Base-by-base conservation (phyloP, 2,329 filamentous ascomycete genomes). In the Leptographium wingfieldii region DNA sequence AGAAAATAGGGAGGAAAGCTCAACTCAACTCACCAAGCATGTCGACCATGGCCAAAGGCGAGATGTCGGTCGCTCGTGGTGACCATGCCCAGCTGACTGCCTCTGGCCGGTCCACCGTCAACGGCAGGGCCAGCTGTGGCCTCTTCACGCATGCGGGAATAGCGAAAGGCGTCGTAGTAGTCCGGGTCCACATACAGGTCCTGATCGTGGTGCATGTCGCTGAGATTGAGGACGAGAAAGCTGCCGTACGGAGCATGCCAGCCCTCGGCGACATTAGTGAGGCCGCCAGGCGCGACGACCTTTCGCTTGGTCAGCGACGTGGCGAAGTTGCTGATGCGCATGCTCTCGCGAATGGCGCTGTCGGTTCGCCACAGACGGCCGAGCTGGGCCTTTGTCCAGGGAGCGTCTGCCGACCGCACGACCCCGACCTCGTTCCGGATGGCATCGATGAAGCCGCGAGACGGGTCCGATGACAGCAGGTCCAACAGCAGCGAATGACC, bases 11-110 rank as follows among this genome's bases (percentile, higher is more conserved):
- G 54, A 12, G 54, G 27, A 27, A 3, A 14, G 12, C 22, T 22
- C 22, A 38, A 10, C 25, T 22, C 14, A 11, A 66, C 70, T 62
- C 59, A 73, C 72, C 67, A 79, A 2, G 76, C 78, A 66, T 84
- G 80, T 62, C 77, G 72, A 9, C 82, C 82, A 62, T 83, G 79
- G 0, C 82, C 80, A 67, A 84, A 85, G 0, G 77, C 72, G 25
- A 83, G 66, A 64, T 80, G 77, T 9, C 70, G 67, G 46, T 77
- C 71, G 43, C 76, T 77, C 2, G 80, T 82, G 5, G 78, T 79
- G 14, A 82, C 77, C 72, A 84, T 76, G 3, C 78, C 75, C 19
- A 77, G 64, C 67, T 76, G 73, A 52, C 73, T 75, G 19, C 68
- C 66, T 51, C 22, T 22, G 29, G 14, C 29, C 10, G 19, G 22